Evolutionary conservation across 345 rosid species (phyloP), one percentile per base, ranked within the genome.

Genomic region (Eucalyptus microcorys): DNA sequence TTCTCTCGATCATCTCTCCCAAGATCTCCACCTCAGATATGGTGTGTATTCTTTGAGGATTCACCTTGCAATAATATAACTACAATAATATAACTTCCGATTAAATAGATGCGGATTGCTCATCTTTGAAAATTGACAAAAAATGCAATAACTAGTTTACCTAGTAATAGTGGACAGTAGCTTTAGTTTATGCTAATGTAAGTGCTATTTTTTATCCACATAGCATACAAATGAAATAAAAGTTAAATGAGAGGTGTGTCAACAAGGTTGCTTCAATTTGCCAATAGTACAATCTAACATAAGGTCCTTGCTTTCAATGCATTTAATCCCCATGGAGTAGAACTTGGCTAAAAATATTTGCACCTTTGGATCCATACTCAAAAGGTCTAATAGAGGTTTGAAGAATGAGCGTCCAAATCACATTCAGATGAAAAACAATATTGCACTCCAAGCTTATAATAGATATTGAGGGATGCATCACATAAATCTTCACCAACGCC

Each of bases 21-120:
- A 50, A 50, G 55, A 50, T 22, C 55, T 50, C 22, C 22, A 17
- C 22, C 55, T 50, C 55, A 50, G 0, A 50, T 17, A 92, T 90
- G 53, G 92, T 88, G 89, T 97, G 99, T 90, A 97, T 95, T 92
- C 99, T 94, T 91, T 97, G 97, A 88, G 98, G 99, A 91, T 97
- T 97, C 91, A 95, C 96, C 91, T 50, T 50, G 22, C 22, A 50
- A 50, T 50, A 50, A 50, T 50, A 50, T 50, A 50, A 50, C 99
- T 96, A 91, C 89, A 93, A 92, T 47, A 91, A 49, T 90, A 45
- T 89, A n/a, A 91, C 42, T 85, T 76, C 1, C 15, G n/a, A n/a
- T 40, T 66, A 14, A 66, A 66, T 1, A 61, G 17, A 30, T 59
- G 8, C 1, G 14, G 32, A 59, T 59, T 27, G 68, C 68, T 59